A percentile compares a stretch with the other conserved stretches of the same genome.
Evolutionary conservation across 148 eudicot species (phyloP).

Genomic region (Pharnaceum exiguum): DNA sequence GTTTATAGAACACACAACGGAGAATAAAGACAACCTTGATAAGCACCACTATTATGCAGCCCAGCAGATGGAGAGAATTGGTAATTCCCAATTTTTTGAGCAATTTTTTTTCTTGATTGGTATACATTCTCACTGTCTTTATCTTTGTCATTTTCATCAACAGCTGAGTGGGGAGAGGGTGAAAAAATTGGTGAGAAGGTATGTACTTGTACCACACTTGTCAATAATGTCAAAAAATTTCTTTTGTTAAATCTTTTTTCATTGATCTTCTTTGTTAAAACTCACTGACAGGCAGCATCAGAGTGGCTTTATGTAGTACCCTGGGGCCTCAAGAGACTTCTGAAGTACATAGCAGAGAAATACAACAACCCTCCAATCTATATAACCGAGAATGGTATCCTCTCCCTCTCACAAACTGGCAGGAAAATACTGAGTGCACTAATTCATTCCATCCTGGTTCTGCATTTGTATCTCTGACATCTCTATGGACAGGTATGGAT

Average conservation of each 20-base stretch:
- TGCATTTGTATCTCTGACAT: not conserved
- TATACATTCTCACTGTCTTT: conserved; percentile 14
- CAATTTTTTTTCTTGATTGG: not conserved
- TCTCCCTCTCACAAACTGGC: no score
- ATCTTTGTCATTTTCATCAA: conserved; percentile 8
- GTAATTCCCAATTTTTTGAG: conserved; percentile 27
- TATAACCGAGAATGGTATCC: conserved; percentile 36
- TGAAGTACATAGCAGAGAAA: conserved; percentile 8
- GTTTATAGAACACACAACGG: conserved; percentile 45
- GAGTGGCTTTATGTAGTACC: conserved; percentile 26
- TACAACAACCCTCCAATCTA: conserved; percentile 25
- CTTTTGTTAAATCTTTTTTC: not conserved
- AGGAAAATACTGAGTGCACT: not conserved
- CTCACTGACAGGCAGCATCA: conserved; percentile 20
- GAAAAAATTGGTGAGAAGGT: conserved; percentile 73
- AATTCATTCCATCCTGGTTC: not conserved
- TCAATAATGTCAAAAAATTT: not conserved
- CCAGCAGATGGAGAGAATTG: conserved; percentile 62
- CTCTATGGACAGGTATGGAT: conserved; percentile 62
- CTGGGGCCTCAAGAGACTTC: conserved; percentile 24
- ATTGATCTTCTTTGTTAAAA: conserved; percentile 17
- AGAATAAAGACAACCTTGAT: conserved; percentile 28
- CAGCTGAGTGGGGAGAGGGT: conserved; percentile 83
- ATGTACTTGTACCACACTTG: conserved; percentile 20
- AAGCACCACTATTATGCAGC: conserved; percentile 40